Base-by-base conservation (phyloP, 2,329 filamentous ascomycete species). In the Sporothrix inflata region DNA sequence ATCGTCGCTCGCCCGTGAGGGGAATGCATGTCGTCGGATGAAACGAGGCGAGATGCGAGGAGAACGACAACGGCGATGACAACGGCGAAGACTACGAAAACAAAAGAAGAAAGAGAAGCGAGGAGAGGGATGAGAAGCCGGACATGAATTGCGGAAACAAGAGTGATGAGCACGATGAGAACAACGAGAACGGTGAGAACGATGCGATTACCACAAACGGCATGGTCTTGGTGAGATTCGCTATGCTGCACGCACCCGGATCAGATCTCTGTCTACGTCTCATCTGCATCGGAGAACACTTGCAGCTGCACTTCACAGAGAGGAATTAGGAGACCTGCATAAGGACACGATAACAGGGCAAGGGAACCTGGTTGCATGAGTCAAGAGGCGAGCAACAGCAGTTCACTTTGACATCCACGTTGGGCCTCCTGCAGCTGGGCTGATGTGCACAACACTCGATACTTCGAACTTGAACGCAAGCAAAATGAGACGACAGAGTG, bases 11-110 rank as follows among this genome's bases (percentile, higher is more conserved):
- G 38, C 40, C 34, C 21, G 12, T 27, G 61, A 66, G 38, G 61
- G 21, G 61, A 47, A 27, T 27, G 61, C 21, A 30, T 66, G 61
- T 45, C 38, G 24, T 66, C 61, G n/a, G 38, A 47, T 47, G 61
- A 66, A 66, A 66, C 61, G 61, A 66, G 61, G 61, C 47, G 34
- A 53, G 47, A 69, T 69, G 66, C 21, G 61, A 66, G 61, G 30
- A 67, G 45, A 67, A 55, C 6, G 21, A 47, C n/a, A 49, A 16
- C 45, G 14, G 14, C 45, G 45, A 6, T 19, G 14, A 14, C 45
- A 19, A 14, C 5, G 7, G 12, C 11, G 6, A 24, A 24, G 6
- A 14, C 34, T 6, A 40, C 21, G 21, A 66, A 47, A 8, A 24
- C 38, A 45, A 47, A 45, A n/a, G 40, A 47, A 49, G 42, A 34